phyloP scores from a whole-genome alignment of 768 basidiomycete species.

The Amanita jacksonii region DNA sequence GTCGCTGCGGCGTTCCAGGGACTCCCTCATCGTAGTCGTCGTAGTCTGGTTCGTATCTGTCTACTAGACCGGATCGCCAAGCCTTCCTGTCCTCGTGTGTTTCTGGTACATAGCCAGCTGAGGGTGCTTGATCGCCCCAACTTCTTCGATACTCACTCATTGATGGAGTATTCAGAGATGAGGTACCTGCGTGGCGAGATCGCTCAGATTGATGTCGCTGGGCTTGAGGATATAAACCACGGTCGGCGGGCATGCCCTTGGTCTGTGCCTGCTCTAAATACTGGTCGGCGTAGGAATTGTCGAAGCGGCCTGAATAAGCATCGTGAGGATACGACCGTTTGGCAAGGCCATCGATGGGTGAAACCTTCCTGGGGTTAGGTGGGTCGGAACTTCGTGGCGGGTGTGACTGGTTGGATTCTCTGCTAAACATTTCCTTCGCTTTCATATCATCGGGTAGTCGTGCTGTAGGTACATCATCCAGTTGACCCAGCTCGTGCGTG shows the following conservation, averaged over 20 bases:
- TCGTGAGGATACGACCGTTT: background rate
- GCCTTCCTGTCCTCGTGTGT: background rate
- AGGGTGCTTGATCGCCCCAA: background rate
- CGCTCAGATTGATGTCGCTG: conserved; percentile 2
- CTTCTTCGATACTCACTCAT: conserved; percentile 1
- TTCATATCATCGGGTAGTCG: too few relatives aligned
- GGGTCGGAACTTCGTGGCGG: too few relatives aligned
- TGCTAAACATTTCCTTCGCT: too few relatives aligned
- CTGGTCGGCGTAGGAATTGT: too few relatives aligned
- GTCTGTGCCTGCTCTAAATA: too few relatives aligned
- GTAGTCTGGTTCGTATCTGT: background rate
- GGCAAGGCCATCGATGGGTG: background rate
- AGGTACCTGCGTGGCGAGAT: background rate
- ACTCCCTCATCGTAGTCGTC: background rate
- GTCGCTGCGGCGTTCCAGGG: too few relatives aligned
- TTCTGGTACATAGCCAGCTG: background rate
- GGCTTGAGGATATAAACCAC: background rate
- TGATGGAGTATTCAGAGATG: background rate
- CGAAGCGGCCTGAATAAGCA: conserved; percentile 1
- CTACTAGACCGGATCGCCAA: background rate
- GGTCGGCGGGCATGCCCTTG: background rate
- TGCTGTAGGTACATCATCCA: too few relatives aligned
- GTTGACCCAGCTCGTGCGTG: too few relatives aligned
- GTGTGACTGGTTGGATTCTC: too few relatives aligned
- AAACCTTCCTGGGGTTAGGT: too few relatives aligned